Conservation (phyloP, 441 rosid genomes). For the Isatis lusitanica region DNA sequence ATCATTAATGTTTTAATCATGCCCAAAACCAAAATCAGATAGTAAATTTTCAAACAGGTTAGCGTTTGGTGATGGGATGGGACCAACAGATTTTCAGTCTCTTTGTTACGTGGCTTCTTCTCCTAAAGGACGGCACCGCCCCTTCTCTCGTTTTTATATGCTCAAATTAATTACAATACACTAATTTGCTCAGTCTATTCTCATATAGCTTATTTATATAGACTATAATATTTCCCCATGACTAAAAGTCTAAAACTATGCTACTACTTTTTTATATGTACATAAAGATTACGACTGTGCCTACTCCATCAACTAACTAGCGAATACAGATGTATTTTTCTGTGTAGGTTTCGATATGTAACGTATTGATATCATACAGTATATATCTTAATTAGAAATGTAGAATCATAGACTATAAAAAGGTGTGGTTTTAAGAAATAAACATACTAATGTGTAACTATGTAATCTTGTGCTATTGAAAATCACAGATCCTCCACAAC, state of each 20-base stretch:
- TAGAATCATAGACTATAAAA: neutral
- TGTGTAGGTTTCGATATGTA: neutral
- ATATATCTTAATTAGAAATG: neutral
- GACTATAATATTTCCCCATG: neutral
- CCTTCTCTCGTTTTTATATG: slow-evolving; percentile 24
- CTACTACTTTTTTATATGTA: neutral
- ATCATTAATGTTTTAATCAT: neutral
- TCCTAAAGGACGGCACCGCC: slow-evolving; percentile 40
- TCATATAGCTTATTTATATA: neutral
- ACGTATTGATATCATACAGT: neutral
- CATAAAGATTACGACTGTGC: neutral
- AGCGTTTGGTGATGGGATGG: slow-evolving; percentile 32
- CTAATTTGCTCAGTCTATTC: neutral
- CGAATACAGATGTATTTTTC: neutral
- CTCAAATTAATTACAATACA: neutral
- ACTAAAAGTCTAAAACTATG: neutral
- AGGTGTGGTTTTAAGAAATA: neutral
- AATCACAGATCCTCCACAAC: neutral
- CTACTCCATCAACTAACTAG: neutral
- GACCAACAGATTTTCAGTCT: slow-evolving; percentile 18
- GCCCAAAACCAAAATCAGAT: neutral
- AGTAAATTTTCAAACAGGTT: neutral
- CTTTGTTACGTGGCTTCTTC: slow-evolving; percentile 32
- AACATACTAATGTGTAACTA: neutral
- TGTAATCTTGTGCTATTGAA: neutral